Conservation (phyloP, 345 rosid genomes). For the Dipteronia sinensis region DNA sequence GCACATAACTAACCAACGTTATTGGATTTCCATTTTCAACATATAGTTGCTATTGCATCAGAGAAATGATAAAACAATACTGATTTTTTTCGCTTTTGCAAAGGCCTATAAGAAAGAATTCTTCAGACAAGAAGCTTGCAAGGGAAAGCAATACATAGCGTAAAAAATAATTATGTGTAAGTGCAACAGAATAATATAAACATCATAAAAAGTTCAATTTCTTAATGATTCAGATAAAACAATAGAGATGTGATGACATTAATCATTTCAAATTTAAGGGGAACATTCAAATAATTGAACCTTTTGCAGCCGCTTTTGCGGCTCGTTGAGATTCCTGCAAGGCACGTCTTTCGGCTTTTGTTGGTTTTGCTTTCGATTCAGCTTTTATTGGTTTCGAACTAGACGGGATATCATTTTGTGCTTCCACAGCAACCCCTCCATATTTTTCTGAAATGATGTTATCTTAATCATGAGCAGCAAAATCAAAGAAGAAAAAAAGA, state of each 20-base stretch:
- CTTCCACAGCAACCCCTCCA: conserved; percentile 27
- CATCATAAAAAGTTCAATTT: background rate
- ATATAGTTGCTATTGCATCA: background rate
- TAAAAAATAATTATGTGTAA: background rate
- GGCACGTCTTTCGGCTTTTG: conserved; percentile 75
- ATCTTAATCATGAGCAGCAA: conserved; percentile 2
- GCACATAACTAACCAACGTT: background rate
- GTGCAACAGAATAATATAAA: background rate
- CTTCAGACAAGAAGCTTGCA: background rate
- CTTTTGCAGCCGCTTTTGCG: conserved; percentile 59
- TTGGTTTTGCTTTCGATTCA: conserved; percentile 60
- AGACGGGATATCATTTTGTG: conserved; percentile 38
- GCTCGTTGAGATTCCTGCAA: conserved; percentile 72
- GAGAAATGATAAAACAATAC: background rate
- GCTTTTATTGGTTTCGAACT: conserved; percentile 49
- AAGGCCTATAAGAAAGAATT: background rate
- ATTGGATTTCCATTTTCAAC: background rate
- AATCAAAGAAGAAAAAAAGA: background rate
- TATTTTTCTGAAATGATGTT: conserved; percentile 43
- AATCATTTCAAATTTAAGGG: background rate
- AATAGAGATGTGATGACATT: background rate
- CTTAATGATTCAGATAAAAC: background rate
- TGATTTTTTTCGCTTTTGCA: background rate
- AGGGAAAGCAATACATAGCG: background rate
- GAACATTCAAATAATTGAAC: conserved; percentile 23